Conservation (phyloP, 163 green algal genomes). For the Coccomyxa subellipsoidea region DNA sequence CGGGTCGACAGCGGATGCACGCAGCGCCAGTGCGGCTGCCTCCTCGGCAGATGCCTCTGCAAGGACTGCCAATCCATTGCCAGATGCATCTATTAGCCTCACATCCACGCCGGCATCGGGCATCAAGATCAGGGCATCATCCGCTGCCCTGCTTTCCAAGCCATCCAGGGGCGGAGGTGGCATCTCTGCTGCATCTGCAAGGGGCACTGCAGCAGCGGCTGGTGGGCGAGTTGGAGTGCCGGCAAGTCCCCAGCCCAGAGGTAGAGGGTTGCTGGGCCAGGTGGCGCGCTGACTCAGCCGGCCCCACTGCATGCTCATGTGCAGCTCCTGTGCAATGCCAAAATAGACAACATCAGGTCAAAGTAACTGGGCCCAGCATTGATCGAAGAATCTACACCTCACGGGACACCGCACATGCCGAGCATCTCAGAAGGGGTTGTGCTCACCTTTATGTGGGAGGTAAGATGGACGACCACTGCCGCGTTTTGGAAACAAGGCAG, state of each 20-base stretch:
- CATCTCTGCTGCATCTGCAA: not conserved
- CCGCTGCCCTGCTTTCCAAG: not conserved
- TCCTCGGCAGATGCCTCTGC: not conserved
- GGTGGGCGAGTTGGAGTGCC: no score
- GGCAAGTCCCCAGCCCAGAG: not conserved
- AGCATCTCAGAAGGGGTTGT: no score
- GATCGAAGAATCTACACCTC: no score
- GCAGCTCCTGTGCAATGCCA: constrained; percentile 12
- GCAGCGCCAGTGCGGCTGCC: not conserved
- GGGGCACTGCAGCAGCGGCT: not conserved
- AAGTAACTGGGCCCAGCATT: no score
- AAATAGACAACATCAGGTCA: no score
- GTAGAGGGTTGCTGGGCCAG: not conserved
- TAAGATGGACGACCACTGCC: constrained; percentile 78
- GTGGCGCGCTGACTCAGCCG: constrained; percentile 10
- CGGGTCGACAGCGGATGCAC: not conserved
- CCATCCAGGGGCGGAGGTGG: not conserved
- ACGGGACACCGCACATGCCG: no score
- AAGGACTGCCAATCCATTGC: not conserved
- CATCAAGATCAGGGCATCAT: not conserved
- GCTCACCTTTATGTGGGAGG: constrained; percentile 40
- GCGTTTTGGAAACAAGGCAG: constrained; percentile 59
- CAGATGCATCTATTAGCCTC: no score
- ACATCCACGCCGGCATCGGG: not conserved
- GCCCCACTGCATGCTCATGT: constrained; percentile 16